phyloP scores from a whole-genome alignment of 345 rosid genomes.

The Citrus cavaleriei region DNA sequence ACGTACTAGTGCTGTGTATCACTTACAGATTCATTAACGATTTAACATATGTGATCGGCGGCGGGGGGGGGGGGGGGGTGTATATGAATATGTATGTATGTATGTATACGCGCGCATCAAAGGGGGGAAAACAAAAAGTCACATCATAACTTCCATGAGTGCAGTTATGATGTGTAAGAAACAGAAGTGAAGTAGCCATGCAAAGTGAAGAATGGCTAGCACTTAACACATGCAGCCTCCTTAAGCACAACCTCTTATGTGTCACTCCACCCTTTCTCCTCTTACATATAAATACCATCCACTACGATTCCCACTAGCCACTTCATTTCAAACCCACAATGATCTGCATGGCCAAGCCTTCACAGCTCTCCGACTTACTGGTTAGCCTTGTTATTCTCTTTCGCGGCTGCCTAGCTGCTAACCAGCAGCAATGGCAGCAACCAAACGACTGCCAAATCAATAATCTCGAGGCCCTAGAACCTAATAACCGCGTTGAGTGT shows the following conservation, averaged over 20 bases:
- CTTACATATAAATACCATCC: conserved; percentile 24
- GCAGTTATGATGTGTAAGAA: conserved; percentile 20
- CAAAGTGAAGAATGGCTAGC: conserved; percentile 40
- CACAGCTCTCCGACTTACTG: conserved; percentile 31
- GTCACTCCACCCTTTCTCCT: not conserved
- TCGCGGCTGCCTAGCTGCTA: conserved; percentile 35
- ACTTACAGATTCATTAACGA: not conserved
- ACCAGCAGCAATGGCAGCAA: conserved; percentile 9
- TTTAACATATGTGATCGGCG: too few species aligned
- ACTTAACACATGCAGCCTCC: not conserved
- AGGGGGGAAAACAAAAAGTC: too few species aligned
- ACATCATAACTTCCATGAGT: conserved; percentile 7
- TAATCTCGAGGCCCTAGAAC: conserved; percentile 45
- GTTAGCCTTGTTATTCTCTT: conserved; percentile 35
- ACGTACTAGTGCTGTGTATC: not conserved
- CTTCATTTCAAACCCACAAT: conserved; percentile 1
- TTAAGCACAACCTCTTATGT: conserved; percentile 10
- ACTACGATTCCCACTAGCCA: not conserved
- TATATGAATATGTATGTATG: too few species aligned
- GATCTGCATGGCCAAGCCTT: conserved; percentile 19
- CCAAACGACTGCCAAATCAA: conserved; percentile 49
- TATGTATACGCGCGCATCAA: too few species aligned
- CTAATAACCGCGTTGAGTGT: conserved; percentile 34
- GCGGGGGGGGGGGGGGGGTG: too few species aligned
- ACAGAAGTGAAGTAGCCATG: conserved; percentile 25